Conservation (phyloP, 495 filamentous ascomycete species). For the Bombardia bombarda region DNA sequence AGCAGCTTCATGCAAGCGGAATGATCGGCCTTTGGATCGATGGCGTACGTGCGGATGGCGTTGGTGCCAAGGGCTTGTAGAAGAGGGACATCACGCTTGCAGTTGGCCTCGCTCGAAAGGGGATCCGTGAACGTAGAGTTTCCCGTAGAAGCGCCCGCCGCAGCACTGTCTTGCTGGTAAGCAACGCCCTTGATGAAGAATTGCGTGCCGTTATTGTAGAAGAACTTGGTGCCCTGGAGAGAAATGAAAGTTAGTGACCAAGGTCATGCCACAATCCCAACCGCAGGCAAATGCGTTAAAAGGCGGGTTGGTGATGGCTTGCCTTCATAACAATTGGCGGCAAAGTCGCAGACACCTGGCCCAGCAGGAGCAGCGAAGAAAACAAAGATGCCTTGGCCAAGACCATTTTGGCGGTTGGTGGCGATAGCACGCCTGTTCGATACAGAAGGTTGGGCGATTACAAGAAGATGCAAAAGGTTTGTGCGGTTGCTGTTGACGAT, state of each 20-base stretch:
- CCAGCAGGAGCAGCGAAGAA: slow-evolving; percentile 37
- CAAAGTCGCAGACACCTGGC: slow-evolving; percentile 45
- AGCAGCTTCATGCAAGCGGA: slow-evolving; percentile 77
- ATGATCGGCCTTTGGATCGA: slow-evolving; percentile 75
- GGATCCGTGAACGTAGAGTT: slow-evolving; percentile 51
- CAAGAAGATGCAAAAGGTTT: not conserved
- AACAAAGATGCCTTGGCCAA: slow-evolving; percentile 35
- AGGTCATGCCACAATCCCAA: not conserved
- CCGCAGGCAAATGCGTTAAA: too few relatives aligned
- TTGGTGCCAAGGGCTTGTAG: slow-evolving; percentile 75
- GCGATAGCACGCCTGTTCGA: not conserved
- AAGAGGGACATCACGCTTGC: slow-evolving; percentile 76
- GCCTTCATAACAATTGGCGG: slow-evolving; percentile 68
- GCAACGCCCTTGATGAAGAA: slow-evolving; percentile 88
- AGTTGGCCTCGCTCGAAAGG: slow-evolving; percentile 58
- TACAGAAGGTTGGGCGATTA: slow-evolving; percentile 1
- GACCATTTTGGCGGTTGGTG: slow-evolving; percentile 26
- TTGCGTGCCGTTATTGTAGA: slow-evolving; percentile 58
- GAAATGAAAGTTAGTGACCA: not conserved
- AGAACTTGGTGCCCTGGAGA: slow-evolving; percentile 51
- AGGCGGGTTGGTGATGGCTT: not conserved
- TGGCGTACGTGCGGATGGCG: slow-evolving; percentile 85
- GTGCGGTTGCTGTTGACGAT: not conserved
- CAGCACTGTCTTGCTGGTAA: slow-evolving; percentile 60
- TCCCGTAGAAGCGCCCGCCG: slow-evolving; percentile 26